These are phyloP conservation scores for Aspergillus fischeri DNA, from an alignment of 2,329 filamentous ascomycete genomes.

Conservation along the genomic window DNA sequence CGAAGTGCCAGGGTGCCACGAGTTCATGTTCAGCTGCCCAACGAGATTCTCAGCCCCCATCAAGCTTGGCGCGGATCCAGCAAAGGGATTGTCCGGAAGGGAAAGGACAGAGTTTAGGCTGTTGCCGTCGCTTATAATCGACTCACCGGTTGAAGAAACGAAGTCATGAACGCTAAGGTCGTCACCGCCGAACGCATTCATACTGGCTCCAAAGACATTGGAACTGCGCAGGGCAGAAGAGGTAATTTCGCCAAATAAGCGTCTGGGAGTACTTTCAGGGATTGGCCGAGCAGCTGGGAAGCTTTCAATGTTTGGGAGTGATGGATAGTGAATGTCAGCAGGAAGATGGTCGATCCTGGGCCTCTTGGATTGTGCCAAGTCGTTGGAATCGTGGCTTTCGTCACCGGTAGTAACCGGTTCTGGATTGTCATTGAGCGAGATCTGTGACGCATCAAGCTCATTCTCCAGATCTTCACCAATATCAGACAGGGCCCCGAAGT, in stretches of 20 bases:
- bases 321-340: conserved; percentile 38
- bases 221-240: conserved; percentile 53
- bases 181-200: conserved; percentile 27
- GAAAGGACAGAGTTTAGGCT: conserved; percentile 37
- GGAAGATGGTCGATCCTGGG: conserved; percentile 30
- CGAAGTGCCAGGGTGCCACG: conserved; percentile 33
- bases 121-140: conserved; percentile 32
- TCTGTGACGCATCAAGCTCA: conserved; percentile 54
- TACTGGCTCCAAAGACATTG: conserved; percentile 39
- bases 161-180: conserved; percentile 37
- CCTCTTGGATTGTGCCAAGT: conserved; percentile 34
- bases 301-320: conserved; percentile 38
- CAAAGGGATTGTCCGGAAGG: conserved; percentile 31
- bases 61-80: conserved; percentile 43
- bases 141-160: conserved; percentile 38
- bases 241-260: conserved; percentile 60
- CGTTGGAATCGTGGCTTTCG: conserved; percentile 29
- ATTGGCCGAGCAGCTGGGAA: conserved; percentile 25
- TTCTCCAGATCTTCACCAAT: conserved; percentile 39
- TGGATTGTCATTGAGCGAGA: conserved; percentile 56
- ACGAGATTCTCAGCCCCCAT: conserved; percentile 47
- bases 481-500: conserved; percentile 31
- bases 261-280: conserved; percentile 31
- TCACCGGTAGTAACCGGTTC: conserved; percentile 31
- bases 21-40: conserved; percentile 46